These are phyloP conservation scores for Paramecium bursaria DNA, from an alignment of 73 alveolate species.

Conservation along the genomic window DNA sequence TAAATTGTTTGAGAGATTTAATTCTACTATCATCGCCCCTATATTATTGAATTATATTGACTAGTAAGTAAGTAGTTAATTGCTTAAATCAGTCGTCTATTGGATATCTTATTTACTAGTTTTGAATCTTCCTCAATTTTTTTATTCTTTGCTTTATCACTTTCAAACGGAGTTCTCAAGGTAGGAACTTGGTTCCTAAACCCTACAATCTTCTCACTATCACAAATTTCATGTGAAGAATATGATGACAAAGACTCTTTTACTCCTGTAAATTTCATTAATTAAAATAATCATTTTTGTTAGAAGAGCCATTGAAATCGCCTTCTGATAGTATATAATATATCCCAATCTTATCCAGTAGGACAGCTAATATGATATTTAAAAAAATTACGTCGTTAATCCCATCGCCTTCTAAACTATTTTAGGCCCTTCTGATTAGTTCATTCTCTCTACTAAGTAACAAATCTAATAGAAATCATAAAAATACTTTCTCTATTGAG, in stretches of 20 bases:
- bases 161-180: constrained; percentile 52
- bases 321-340: constrained; percentile 21
- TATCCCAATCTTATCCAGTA: constrained; percentile 49
- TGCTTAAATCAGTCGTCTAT: background rate
- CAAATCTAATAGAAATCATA: constrained; percentile 38
- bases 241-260: constrained; percentile 29
- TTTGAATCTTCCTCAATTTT: background rate
- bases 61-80: background rate
- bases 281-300: background rate
- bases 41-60: background rate
- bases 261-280: constrained; percentile 22
- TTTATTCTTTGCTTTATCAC: background rate
- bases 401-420: constrained; percentile 75
- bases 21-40: background rate
- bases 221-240: constrained; percentile 20
- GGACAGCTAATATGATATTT: background rate
- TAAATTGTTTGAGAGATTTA: constrained; percentile 30
- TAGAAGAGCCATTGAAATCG: constrained; percentile 1
- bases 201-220: constrained; percentile 11
- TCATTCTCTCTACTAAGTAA: constrained; percentile 81
- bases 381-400: constrained; percentile 13
- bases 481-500: constrained; percentile 72
- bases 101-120: background rate
- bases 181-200: background rate
- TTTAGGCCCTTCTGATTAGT: constrained; percentile 81